A percentile compares a stretch with the other conserved stretches of the same genome.
phyloP scores from a whole-genome alignment of 106 monocot species.

The Allium sativum region DNA sequence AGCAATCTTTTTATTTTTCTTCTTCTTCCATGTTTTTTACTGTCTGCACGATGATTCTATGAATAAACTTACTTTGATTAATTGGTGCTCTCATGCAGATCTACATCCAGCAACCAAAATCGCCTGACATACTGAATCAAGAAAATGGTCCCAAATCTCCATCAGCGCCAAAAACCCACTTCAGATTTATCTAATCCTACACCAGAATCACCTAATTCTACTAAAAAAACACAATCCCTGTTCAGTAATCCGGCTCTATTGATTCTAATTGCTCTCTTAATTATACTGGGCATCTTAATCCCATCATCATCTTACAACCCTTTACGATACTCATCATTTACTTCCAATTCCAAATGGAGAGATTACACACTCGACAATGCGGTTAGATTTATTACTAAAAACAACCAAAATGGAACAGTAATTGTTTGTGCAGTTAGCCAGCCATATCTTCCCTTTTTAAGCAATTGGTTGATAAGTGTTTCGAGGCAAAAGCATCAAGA shows the following conservation, averaged over 20 bases:
- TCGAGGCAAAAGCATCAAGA: slow-evolving; percentile 42
- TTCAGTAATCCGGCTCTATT: slow-evolving; percentile 10
- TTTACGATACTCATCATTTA: slow-evolving; percentile 19
- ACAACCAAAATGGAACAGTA: slow-evolving; percentile 22
- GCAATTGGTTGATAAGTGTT: slow-evolving; percentile 87
- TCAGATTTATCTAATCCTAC: background rate
- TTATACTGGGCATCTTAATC: slow-evolving; percentile 16
- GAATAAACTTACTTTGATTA: too few species aligned
- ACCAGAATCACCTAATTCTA: background rate
- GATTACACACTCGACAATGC: slow-evolving; percentile 69
- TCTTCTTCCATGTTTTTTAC: too few species aligned
- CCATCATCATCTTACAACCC: slow-evolving; percentile 17
- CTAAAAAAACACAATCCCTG: background rate
- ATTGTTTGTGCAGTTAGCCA: slow-evolving; percentile 70
- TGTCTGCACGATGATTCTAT: too few species aligned
- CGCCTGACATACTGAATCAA: too few species aligned
- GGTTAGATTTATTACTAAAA: slow-evolving; percentile 41
- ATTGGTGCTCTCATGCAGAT: too few species aligned
- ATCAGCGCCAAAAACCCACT: slow-evolving; percentile 4
- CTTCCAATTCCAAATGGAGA: slow-evolving; percentile 37
- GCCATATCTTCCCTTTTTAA: slow-evolving; percentile 75
- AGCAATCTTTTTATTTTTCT: too few species aligned
- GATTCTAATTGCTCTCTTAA: slow-evolving; percentile 1
- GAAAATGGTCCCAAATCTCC: background rate
- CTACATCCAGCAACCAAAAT: too few species aligned